These are phyloP conservation scores for Phaeosphaeriaceae sp. DNA, from an alignment of 2,329 filamentous ascomycete species.

Conservation along the genomic window DNA sequence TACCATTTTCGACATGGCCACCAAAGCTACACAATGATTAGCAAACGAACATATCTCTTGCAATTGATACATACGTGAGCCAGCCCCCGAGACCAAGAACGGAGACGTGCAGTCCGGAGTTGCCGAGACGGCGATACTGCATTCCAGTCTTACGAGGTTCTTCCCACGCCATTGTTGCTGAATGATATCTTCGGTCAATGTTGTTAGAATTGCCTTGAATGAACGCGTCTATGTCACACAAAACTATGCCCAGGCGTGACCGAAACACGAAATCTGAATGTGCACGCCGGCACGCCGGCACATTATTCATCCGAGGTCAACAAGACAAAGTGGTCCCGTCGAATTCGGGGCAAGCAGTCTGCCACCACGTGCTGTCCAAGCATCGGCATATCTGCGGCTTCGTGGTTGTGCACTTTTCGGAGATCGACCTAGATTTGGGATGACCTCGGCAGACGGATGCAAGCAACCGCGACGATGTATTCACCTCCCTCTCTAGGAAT, in stretches of 20 bases:
- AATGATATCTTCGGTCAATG: neutral
- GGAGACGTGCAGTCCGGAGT: slow-evolving; percentile 76
- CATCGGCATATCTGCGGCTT: neutral
- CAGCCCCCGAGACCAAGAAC: slow-evolving; percentile 69
- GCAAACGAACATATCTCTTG: neutral
- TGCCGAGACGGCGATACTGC: slow-evolving; percentile 73
- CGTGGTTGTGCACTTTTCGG: neutral
- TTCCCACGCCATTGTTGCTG: slow-evolving; percentile 35
- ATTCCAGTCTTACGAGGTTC: slow-evolving; percentile 43
- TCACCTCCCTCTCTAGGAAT: neutral
- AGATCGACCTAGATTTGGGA: slow-evolving; percentile 4
- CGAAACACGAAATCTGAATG: too few relatives aligned
- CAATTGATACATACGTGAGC: slow-evolving; percentile 69
- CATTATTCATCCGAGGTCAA: neutral
- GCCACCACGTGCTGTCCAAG: neutral
- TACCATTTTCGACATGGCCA: slow-evolving; percentile 72
- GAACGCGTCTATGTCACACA: neutral
- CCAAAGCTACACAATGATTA: slow-evolving; percentile 50
- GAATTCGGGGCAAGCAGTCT: too few relatives aligned
- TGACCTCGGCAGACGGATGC: slow-evolving; percentile 2
- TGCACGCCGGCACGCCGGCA: too few relatives aligned
- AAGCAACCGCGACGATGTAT: neutral
- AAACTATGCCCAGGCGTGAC: neutral
- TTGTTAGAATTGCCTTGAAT: neutral
- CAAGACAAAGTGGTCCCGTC: neutral